phyloP scores from a whole-genome alignment of 257 asterid genomes.

The Galeopsis tetrahit region DNA sequence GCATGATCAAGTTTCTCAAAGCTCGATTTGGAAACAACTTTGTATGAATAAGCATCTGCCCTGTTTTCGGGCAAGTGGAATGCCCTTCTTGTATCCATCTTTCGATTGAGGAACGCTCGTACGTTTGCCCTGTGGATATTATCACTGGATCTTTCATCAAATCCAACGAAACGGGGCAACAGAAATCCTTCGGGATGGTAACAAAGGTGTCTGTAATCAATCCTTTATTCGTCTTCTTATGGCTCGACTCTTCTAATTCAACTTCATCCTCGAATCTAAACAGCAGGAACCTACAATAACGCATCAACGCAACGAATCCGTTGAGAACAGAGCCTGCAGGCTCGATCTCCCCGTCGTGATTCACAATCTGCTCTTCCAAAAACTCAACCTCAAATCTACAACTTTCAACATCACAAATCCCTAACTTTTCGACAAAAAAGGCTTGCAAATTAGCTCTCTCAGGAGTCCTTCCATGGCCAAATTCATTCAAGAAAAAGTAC shows the following conservation, averaged over 20 bases:
- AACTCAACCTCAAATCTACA: conserved; percentile 77
- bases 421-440: conserved; percentile 58
- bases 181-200: conserved; percentile 73
- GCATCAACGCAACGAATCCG: conserved; percentile 70
- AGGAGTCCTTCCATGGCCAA: conserved; percentile 65
- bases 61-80: conserved; percentile 78
- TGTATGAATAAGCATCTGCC: conserved; percentile 71
- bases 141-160: conserved; percentile 90
- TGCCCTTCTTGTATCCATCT: conserved; percentile 94
- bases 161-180: conserved; percentile 79
- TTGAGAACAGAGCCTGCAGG: conserved; percentile 61
- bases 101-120: conserved; percentile 70
- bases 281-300: conserved; percentile 77
- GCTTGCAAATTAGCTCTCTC: conserved; percentile 45
- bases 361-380: conserved; percentile 82
- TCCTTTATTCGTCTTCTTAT: conserved; percentile 53
- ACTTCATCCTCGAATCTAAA: conserved; percentile 75
- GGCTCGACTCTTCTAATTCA: conserved; percentile 50
- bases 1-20: conserved; percentile 69
- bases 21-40: conserved; percentile 73
- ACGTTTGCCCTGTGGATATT: conserved; percentile 88
- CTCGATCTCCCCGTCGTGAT: conserved; percentile 76
- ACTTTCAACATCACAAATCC: conserved; percentile 54
- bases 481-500: conserved; percentile 67
- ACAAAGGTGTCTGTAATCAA: conserved; percentile 60